A percentile compares a stretch with the other conserved stretches of the same genome.
phyloP scores from a whole-genome alignment of 371 early-diverging fungal species.

The Coemansia sp. region DNA sequence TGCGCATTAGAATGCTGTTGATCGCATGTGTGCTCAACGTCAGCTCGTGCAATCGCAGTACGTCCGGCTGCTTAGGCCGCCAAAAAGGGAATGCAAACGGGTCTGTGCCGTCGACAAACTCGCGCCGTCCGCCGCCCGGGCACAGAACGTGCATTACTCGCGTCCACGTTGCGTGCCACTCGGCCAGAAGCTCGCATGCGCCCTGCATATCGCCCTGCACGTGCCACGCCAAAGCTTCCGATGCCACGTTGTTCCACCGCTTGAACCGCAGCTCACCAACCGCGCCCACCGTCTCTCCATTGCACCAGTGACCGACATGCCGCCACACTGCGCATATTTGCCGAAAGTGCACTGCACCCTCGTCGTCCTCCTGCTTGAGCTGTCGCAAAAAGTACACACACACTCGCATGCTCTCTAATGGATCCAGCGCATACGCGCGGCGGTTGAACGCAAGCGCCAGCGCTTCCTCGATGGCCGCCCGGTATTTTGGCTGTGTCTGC shows the following conservation, averaged over 20 bases:
- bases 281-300: not conserved
- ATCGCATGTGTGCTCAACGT: conserved; percentile 33
- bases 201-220: conserved; percentile 5
- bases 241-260: conserved; percentile 47
- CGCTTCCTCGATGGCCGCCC: conserved; percentile 39
- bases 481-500: conserved; percentile 3
- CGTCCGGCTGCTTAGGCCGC: conserved; percentile 34
- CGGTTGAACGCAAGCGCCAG: conserved; percentile 41
- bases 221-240: conserved; percentile 15
- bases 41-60: conserved; percentile 36
- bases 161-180: conserved; percentile 40
- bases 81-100: conserved; percentile 26
- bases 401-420: conserved; percentile 35
- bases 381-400: conserved; percentile 33
- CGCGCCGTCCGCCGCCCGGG: conserved; percentile 24
- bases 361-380: not conserved
- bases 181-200: conserved; percentile 24
- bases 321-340: conserved; percentile 24
- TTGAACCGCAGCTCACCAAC: conserved; percentile 37
- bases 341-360: not conserved
- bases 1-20: conserved; percentile 4
- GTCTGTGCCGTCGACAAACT: conserved; percentile 13
- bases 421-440: conserved; percentile 21
- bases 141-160: conserved; percentile 26
- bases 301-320: conserved; percentile 22